A percentile compares a stretch with the other conserved stretches of the same genome.
Conservation (phyloP, 352 stramenopile species). For the Lagenidium giganteum region DNA sequence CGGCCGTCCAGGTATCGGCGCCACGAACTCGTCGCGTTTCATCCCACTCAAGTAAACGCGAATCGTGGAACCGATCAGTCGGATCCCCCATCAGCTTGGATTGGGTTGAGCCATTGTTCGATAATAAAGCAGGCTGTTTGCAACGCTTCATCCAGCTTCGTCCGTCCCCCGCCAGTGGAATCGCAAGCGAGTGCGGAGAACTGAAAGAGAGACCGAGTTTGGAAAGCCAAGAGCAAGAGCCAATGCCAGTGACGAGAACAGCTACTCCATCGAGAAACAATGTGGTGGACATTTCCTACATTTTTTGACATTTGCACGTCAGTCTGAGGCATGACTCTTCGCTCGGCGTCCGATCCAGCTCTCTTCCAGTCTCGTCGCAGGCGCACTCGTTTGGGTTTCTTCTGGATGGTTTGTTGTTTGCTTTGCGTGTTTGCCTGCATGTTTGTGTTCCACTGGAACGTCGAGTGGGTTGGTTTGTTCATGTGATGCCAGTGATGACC, state of each 20-base stretch:
- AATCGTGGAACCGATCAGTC: no score
- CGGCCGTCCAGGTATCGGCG: constrained; percentile 98
- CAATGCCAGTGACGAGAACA: no score
- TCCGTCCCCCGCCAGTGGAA: no score
- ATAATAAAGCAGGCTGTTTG: no score
- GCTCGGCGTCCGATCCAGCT: no score
- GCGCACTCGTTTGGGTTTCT: not conserved
- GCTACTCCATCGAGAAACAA: no score
- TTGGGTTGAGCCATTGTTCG: no score
- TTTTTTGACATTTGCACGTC: constrained; percentile 85
- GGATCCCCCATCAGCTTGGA: no score
- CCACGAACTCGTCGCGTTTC: constrained; percentile 97
- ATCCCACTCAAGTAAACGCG: constrained; percentile 98
- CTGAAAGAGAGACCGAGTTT: not conserved
- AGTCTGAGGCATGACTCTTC: constrained; percentile 63
- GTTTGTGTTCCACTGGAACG: constrained; percentile 9
- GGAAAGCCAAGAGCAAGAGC: no score
- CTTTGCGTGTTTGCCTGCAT: constrained; percentile 19
- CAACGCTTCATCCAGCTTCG: no score
- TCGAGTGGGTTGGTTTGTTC: no score
- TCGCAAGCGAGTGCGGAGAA: no score
- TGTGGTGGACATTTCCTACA: constrained; percentile 59
- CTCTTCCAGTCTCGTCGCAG: not conserved
- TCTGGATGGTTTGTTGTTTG: not conserved
- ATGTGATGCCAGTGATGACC: constrained; percentile 69